Evolutionary conservation across 192 early-diverging fungal genomes (phyloP), one percentile per base, ranked within the genome.

Genomic region (Kappamyces sp.): DNA sequence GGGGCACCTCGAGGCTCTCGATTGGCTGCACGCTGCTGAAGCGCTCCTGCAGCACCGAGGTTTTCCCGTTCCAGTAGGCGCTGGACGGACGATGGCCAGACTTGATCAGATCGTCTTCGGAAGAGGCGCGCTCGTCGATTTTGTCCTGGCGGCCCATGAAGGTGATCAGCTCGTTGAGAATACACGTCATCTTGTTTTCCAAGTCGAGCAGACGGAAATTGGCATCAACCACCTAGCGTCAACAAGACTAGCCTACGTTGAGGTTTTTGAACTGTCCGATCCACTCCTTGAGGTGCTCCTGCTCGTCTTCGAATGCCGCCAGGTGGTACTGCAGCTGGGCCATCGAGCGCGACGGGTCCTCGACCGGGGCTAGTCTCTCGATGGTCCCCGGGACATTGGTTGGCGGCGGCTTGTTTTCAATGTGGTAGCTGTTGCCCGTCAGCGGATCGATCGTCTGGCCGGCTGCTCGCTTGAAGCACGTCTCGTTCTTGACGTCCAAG

Each of bases 241-340:
- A 52, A 39, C 9, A 59, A 59, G 3, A 59, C 12, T 34, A 11
- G 7, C 66, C 49, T 37, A 76, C 72, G 47, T 74, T 41, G 6
- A 81, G 45, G 45, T 76, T 82, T 45, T 72, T 64, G 49, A 83
- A 83, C 38, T 69, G 47, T 5, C 36, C 39, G 52, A 62, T 78
- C 74, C 78, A 83, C 5, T 83, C 81, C 45, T 70, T 71, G n/a
- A 83, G 33, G 2, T 46, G 49, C 45, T 79, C 79, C 63, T 77
- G 67, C 47, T 79, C 68, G 4, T 78, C 73, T 51, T 82, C 81
- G 64, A 76, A 83, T 8, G 70, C 65, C 3, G 72, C 66, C n/a
- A 79, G 49, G 48, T 79, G 76, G 49, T 71, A 76, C 39, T 83
- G 80, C 31, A 81, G 51, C 53, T 81, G 79, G 30, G 39, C 62